Conservation (phyloP, 495 filamentous ascomycete genomes). For the Penicillium malachiteum region DNA sequence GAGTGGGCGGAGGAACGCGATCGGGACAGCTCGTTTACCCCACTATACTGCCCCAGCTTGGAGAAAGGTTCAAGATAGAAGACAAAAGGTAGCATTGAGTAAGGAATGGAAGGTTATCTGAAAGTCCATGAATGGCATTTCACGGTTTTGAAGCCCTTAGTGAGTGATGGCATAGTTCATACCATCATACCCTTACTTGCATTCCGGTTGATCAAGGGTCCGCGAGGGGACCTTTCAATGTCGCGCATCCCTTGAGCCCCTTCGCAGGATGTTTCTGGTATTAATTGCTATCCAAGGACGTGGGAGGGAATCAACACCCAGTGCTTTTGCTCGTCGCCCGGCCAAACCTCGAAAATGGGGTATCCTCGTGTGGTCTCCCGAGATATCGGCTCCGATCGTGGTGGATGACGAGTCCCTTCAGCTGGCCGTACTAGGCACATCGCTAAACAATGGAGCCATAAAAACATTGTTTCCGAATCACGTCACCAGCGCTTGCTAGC, state of each 20-base stretch:
- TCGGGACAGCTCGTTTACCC: conserved; percentile 10
- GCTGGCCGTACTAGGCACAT: background rate
- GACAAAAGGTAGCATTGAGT: conserved; percentile 18
- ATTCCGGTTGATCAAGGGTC: conserved; percentile 33
- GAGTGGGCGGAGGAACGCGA: conserved; percentile 9
- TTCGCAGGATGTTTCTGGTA: conserved; percentile 22
- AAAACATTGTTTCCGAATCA: background rate
- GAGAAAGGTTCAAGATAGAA: background rate
- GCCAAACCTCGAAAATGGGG: background rate
- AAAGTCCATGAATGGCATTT: background rate
- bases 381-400: conserved; percentile 1
- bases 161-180: conserved; percentile 6
- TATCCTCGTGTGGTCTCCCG: background rate
- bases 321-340: background rate
- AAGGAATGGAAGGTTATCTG: conserved; percentile 23
- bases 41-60: conserved; percentile 4
- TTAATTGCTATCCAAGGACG: conserved; percentile 17
- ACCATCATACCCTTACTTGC: conserved; percentile 27
- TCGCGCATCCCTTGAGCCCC: conserved; percentile 30
- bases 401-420: background rate
- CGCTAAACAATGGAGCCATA: background rate
- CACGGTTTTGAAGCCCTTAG: background rate
- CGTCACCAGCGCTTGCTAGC: background rate
- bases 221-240: conserved; percentile 29
- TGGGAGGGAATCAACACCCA: background rate